Evolutionary conservation across 345 rosid species (phyloP), one percentile per base, ranked within the genome.

Genomic region (Populus davidiana): DNA sequence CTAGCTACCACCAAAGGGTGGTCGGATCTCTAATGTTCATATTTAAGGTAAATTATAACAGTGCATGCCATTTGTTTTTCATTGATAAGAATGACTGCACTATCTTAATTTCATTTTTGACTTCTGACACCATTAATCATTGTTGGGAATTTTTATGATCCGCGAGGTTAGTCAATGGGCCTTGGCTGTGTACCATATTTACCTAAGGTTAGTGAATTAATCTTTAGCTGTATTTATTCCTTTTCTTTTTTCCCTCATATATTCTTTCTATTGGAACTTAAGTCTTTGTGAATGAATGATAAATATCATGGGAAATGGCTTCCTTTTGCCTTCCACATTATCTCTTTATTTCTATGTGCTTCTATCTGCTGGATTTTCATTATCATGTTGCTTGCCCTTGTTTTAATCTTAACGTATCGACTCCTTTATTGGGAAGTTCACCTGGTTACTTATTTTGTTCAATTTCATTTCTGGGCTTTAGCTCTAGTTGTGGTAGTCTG

Each of bases 11-110:
- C 91, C 91, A 89, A 85, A 91, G 91, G 93, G 99, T 92, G 88
- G 98, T 96, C 78, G 94, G 94, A 76, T 96, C 99, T 75, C 92
- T 96, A 71, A 88, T 96, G 98, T 90, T 92, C 89, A 91, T 96
- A 82, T 96, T 96, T 82, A 92, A 96, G 98, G 99, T 96, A 86
- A 69, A 23, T 61, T 8, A 75, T 21, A 36, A 25, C 76, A 67
- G 71, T 47, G 49, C 35, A 47, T 70, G 67, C 16, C 27, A 11
- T 56, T 71, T 67, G 25, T 61, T 67, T 38, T 75, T 77, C 39
- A 20, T 68, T 50, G 33, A 5, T 75, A 20, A 35, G 59, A 12
- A 31, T 29, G 10, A 4, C 47, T 38, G 44, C 70, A 20, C 65
- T 65, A 18, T 43, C n/a, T 54, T 75, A 54, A 43, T 38, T 73